These are phyloP conservation scores for Sclerotinia minor DNA, from an alignment of 2,329 filamentous ascomycete species.

Conservation along the genomic window DNA sequence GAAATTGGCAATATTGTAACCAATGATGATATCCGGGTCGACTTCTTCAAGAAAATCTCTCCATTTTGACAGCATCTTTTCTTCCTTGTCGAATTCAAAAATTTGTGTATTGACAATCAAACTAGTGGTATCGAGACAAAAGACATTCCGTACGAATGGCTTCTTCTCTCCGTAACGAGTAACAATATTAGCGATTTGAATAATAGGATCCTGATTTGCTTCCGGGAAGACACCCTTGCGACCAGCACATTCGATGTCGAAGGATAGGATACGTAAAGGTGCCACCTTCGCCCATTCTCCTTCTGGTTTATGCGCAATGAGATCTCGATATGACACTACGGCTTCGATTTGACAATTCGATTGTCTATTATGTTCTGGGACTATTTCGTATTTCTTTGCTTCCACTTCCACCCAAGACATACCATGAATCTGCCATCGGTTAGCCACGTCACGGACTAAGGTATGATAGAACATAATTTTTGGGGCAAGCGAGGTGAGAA, in stretches of 20 bases:
- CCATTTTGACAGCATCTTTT: conserved; percentile 91
- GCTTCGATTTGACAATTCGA: conserved; percentile 98
- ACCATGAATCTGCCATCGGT: conserved; percentile 65
- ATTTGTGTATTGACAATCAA: conserved; percentile 94
- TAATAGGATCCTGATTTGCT: conserved; percentile 86
- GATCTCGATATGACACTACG: conserved; percentile 74
- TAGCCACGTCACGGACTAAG: conserved; percentile 18
- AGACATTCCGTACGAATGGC: conserved; percentile 94
- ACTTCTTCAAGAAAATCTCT: conserved; percentile 84
- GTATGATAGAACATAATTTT: background rate
- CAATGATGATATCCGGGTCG: conserved; percentile 96
- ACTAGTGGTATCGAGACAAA: conserved; percentile 89
- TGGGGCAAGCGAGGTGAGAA: background rate
- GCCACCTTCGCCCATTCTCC: conserved; percentile 99
- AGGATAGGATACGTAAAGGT: conserved; percentile 86
- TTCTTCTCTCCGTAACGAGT: conserved; percentile 94
- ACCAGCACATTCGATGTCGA: conserved; percentile 98
- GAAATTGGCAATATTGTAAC: conserved; percentile 98
- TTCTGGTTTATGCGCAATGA: conserved; percentile 83
- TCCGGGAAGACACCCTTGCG: conserved; percentile 98
- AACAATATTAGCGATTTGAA: conserved; percentile 96
- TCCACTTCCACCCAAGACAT: conserved; percentile 98
- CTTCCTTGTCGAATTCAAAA: conserved; percentile 76
- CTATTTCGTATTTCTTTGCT: conserved; percentile 68
- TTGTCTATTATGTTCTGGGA: conserved; percentile 66